These are phyloP conservation scores for Rehmannia glutinosa DNA, from an alignment of 257 asterid genomes.

Conservation along the genomic window DNA sequence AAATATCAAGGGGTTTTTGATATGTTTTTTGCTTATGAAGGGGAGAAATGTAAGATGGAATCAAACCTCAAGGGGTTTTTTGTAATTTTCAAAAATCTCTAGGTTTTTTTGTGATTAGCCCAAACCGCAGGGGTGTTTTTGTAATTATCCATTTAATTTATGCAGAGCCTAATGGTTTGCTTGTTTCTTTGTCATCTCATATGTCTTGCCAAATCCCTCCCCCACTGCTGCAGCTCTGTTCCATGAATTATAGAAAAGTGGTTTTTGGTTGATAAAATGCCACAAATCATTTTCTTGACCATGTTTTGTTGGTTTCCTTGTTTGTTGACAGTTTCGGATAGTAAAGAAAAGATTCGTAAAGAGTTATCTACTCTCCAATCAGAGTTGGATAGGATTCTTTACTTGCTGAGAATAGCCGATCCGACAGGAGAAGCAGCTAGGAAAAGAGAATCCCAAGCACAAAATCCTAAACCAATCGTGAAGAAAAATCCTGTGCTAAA, in stretches of 20 bases:
- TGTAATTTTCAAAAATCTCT: too few relatives aligned
- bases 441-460: slow-evolving; percentile 49
- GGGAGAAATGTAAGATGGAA: too few relatives aligned
- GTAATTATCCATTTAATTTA: too few relatives aligned
- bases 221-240: neutral
- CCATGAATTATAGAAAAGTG: too few relatives aligned
- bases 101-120: too few relatives aligned
- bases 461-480: slow-evolving; percentile 29
- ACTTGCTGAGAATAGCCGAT: slow-evolving; percentile 91
- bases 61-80: too few relatives aligned
- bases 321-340: slow-evolving; percentile 56
- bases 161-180: too few relatives aligned
- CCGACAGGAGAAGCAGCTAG: slow-evolving; percentile 85
- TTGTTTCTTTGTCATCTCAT: too few relatives aligned
- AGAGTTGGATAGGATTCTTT: slow-evolving; percentile 77
- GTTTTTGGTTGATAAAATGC: slow-evolving; percentile 10
- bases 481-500: slow-evolving; percentile 15
- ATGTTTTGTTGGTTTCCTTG: slow-evolving; percentile 15
- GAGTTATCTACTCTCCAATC: slow-evolving; percentile 63
- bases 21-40: too few relatives aligned
- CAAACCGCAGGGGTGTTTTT: too few relatives aligned
- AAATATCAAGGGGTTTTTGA: too few relatives aligned
- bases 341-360: slow-evolving; percentile 51
- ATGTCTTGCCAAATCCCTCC: too few relatives aligned
- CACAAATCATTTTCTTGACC: slow-evolving; percentile 6